These are phyloP conservation scores for Diaporthe citri DNA, from an alignment of 2,329 filamentous ascomycete genomes.

Conservation along the genomic window DNA sequence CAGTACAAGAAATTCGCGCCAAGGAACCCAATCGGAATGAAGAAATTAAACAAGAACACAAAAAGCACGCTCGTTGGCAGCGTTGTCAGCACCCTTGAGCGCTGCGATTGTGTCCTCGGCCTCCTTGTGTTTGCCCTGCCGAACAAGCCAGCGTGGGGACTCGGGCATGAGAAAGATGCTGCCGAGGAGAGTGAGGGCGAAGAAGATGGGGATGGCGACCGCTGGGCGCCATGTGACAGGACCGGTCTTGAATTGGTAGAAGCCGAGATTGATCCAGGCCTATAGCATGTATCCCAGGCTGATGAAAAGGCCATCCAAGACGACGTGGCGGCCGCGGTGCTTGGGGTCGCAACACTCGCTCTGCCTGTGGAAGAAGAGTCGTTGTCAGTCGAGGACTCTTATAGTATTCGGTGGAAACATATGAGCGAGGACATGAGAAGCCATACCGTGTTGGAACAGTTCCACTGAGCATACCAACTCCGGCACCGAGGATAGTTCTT, in stretches of 20 bases:
- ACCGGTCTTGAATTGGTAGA: slow-evolving; percentile 35
- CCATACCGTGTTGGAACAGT: slow-evolving; percentile 54
- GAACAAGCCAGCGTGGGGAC: slow-evolving; percentile 41
- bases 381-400: not conserved
- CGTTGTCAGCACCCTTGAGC: slow-evolving; percentile 2
- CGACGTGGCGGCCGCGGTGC: slow-evolving; percentile 58
- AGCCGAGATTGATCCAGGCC: slow-evolving; percentile 41
- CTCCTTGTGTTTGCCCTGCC: not conserved
- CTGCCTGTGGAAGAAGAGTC: slow-evolving; percentile 42
- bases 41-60: slow-evolving; percentile 71
- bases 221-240: slow-evolving; percentile 47
- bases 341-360: slow-evolving; percentile 54
- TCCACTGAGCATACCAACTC: slow-evolving; percentile 54
- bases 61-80: slow-evolving; percentile 59
- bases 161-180: slow-evolving; percentile 53
- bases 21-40: slow-evolving; percentile 70
- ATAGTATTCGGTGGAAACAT: not conserved
- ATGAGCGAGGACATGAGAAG: no score
- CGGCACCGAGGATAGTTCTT: slow-evolving; percentile 55
- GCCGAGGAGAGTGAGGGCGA: slow-evolving; percentile 49
- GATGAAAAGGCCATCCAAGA: slow-evolving; percentile 49
- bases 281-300: slow-evolving; percentile 37
- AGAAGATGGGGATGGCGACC: slow-evolving; percentile 51
- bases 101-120: not conserved
- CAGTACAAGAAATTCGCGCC: slow-evolving; percentile 73